Base-by-base conservation (phyloP, 2,329 filamentous ascomycete genomes). In the Clonostachys rhizophaga region DNA sequence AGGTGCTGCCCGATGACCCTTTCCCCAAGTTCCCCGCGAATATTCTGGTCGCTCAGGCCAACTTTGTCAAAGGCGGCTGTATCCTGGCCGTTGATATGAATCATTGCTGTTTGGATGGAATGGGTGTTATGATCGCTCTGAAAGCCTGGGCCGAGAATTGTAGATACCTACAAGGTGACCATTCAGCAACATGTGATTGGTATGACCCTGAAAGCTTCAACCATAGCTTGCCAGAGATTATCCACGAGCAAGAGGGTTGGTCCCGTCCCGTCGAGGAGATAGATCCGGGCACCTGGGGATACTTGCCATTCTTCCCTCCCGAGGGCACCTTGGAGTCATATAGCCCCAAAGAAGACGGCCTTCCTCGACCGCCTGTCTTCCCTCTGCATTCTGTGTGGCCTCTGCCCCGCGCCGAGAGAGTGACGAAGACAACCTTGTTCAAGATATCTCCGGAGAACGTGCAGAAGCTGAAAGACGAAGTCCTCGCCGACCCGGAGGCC, bases 71-170 rank as follows among this genome's bases (percentile, higher is more conserved):
- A 4, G 62, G 62, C 4, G 62, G 61, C 1, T 64, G 61, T 35
- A 51, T 64, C 4, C 50, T 64, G 6, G 58, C 58, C 5, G 48
- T 51, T 5, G 52, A 58, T 17, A 45, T 60, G 34, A 57, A 58
- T 41, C 60, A 61, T 18, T 50, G 45, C n/a, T 58, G 53, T 8
- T 43, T 61, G 12, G 62, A 65, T 20, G 62, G 58, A 14, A 46
- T 58, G 7, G 62, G 61, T 3, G 58, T 54, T 42, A 56, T 64
- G 39, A 48, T 55, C 1, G 54, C 58, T 4, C 49, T 64, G 24
- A 57, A 52, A 33, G 60, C 54, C 2, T 64, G 60, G 61, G 59
- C 62, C 4, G 62, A 63, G 44, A 54, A 56, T 42, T 63, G 59
- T 16, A 47, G 58, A 41, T 60, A 50, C 46, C 17, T 62, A 4